Conservation (phyloP, 1,284 basidiomycete species). For the Tremellales sp. region DNA sequence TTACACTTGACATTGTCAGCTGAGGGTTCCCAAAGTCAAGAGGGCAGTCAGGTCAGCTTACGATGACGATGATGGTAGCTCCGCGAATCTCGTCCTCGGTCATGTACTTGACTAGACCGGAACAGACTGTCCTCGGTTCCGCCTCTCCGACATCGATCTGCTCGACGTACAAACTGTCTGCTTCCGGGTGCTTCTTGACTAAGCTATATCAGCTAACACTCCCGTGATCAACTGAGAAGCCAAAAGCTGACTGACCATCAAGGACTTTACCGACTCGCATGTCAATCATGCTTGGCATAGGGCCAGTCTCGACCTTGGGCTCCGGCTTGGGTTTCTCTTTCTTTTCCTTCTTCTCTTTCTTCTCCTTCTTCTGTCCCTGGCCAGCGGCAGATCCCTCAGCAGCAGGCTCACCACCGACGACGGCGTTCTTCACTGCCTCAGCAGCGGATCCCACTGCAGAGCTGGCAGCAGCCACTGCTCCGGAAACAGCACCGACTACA, state of each 20-base stretch:
- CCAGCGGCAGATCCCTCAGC: conserved; percentile 14
- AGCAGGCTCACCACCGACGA: conserved; percentile 22
- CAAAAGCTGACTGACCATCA: conserved; percentile 59
- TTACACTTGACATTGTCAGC: conserved; percentile 57
- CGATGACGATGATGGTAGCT: conserved; percentile 78
- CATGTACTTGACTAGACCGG: conserved; percentile 90
- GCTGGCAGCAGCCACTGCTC: conserved; percentile 16
- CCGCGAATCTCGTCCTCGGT: conserved; percentile 88
- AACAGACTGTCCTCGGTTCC: conserved; percentile 88
- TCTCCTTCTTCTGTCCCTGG: conserved; percentile 29
- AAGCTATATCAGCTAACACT: background rate
- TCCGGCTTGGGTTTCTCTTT: conserved; percentile 35
- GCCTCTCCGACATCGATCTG: conserved; percentile 88
- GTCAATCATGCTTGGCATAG: conserved; percentile 89
- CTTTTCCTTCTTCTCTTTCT: conserved; percentile 34
- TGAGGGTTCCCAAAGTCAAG: background rate
- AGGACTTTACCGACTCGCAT: conserved; percentile 85
- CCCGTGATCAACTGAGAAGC: background rate
- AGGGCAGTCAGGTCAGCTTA: conserved; percentile 47
- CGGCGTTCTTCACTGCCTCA: conserved; percentile 23
- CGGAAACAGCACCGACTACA: conserved; percentile 4
- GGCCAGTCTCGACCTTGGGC: conserved; percentile 58
- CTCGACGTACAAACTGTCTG: conserved; percentile 87
- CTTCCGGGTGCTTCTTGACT: conserved; percentile 93
- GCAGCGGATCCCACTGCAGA: conserved; percentile 13